A percentile compares a stretch with the other conserved stretches of the same genome.
These are phyloP conservation scores for Phycomyces nitens DNA, from an alignment of 192 early-diverging fungal genomes.

Conservation along the genomic window DNA sequence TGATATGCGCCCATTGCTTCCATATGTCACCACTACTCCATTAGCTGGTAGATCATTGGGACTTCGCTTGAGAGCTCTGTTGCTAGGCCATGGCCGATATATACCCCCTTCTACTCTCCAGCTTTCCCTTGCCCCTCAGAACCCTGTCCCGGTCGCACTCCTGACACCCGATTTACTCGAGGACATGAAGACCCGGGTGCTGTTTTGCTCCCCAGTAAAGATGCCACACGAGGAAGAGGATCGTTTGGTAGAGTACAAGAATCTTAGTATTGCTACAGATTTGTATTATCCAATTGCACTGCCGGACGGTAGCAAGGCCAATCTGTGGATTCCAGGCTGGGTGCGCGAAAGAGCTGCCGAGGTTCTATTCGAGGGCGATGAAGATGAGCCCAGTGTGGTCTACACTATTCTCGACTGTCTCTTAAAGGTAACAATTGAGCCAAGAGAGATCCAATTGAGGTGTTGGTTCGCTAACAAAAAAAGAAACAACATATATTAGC, in stretches of 20 bases:
- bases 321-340: slow-evolving; percentile 75
- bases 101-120: slow-evolving; percentile 44
- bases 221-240: slow-evolving; percentile 27
- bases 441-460: no score
- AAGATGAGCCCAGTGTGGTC: slow-evolving; percentile 58
- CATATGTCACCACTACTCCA: slow-evolving; percentile 58
- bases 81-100: slow-evolving; percentile 51
- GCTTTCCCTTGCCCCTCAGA: slow-evolving; percentile 29
- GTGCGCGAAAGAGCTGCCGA: slow-evolving; percentile 78
- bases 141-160: slow-evolving; percentile 40
- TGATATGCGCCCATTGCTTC: slow-evolving; percentile 61
- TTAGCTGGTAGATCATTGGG: slow-evolving; percentile 63
- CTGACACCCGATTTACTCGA: slow-evolving; percentile 56
- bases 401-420: slow-evolving; percentile 55
- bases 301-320: slow-evolving; percentile 37
- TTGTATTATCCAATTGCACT: slow-evolving; percentile 42
- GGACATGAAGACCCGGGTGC: slow-evolving; percentile 62
- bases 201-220: slow-evolving; percentile 56
- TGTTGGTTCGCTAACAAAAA: no score
- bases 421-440: slow-evolving; percentile 29
- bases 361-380: slow-evolving; percentile 68
- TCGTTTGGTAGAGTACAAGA: slow-evolving; percentile 36
- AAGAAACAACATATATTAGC: slow-evolving; percentile 28
- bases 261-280: slow-evolving; percentile 46
- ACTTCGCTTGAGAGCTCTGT: slow-evolving; percentile 52